Evolutionary conservation across 805 yeast species (phyloP).

Genomic region (Zygosaccharomyces bisporus): DNA sequence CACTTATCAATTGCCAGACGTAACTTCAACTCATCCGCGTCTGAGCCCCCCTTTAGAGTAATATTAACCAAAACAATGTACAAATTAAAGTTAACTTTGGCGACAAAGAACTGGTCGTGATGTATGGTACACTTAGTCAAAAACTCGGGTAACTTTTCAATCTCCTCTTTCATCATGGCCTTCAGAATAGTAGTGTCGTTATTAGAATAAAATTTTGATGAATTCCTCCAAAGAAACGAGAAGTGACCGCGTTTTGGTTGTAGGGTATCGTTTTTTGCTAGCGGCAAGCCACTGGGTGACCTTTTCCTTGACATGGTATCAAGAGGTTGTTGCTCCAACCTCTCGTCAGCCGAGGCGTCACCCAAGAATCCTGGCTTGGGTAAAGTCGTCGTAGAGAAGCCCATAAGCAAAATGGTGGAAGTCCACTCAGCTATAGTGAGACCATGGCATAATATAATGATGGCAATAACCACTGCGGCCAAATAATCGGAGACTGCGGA

Average conservation of each 20-base stretch:
- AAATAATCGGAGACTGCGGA: slow-evolving; percentile 29
- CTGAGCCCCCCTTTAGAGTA: slow-evolving; percentile 63
- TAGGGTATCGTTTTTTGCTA: background rate
- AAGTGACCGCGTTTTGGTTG: background rate
- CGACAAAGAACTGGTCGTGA: slow-evolving; percentile 43
- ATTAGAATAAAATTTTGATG: slow-evolving; percentile 1
- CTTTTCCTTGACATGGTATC: slow-evolving; percentile 10
- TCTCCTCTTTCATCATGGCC: slow-evolving; percentile 41
- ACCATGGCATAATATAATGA: slow-evolving; percentile 33
- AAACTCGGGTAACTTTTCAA: slow-evolving; percentile 50
- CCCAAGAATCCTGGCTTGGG: slow-evolving; percentile 23
- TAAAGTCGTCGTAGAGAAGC: slow-evolving; percentile 33
- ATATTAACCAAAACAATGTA: slow-evolving; percentile 55
- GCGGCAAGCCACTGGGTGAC: slow-evolving; percentile 9
- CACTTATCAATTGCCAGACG: slow-evolving; percentile 36
- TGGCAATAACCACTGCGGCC: slow-evolving; percentile 29
- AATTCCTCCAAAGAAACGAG: slow-evolving; percentile 1
- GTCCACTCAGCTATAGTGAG: slow-evolving; percentile 36
- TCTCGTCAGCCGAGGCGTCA: slow-evolving; percentile 10
- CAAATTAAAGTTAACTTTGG: slow-evolving; percentile 60
- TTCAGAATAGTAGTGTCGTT: slow-evolving; percentile 30
- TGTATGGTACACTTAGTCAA: slow-evolving; percentile 47
- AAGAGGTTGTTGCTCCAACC: slow-evolving; percentile 1
- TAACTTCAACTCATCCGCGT: slow-evolving; percentile 61
- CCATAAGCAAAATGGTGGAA: slow-evolving; percentile 33